These are phyloP conservation scores for Rosellinia necatrix DNA, from an alignment of 2,329 filamentous ascomycete species.

Conservation along the genomic window DNA sequence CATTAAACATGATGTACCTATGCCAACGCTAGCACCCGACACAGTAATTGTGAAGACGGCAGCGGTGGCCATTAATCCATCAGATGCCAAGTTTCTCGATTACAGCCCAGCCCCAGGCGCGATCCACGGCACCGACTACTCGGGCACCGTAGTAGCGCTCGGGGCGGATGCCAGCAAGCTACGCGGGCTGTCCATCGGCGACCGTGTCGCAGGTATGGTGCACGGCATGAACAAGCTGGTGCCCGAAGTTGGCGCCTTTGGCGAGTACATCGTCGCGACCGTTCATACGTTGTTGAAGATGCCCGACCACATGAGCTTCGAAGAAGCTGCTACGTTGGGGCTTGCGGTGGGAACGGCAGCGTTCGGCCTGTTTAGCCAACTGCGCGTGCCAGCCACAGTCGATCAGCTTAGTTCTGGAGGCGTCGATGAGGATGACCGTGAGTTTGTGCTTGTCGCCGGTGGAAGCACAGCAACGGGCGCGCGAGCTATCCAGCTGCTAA, in stretches of 20 bases:
- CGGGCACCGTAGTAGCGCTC: conserved; percentile 28
- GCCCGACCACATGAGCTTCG: conserved; percentile 39
- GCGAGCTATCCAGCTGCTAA: conserved; percentile 49
- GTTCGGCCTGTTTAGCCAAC: conserved; percentile 38
- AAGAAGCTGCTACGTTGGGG: conserved; percentile 40
- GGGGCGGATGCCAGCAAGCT: conserved; percentile 17
- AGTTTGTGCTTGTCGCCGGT: conserved; percentile 50
- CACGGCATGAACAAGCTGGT: conserved; percentile 16
- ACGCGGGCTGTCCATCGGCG: conserved; percentile 26
- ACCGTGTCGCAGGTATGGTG: conserved; percentile 21
- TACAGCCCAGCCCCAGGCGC: conserved; percentile 25
- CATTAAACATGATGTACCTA: too few relatives aligned
- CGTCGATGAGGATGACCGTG: background rate
- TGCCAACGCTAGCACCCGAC: too few relatives aligned
- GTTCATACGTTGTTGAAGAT: conserved; percentile 39
- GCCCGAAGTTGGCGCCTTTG: conserved; percentile 39
- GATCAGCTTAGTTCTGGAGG: conserved; percentile 15
- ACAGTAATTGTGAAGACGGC: too few relatives aligned
- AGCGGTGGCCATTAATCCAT: too few relatives aligned
- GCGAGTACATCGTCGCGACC: conserved; percentile 40
- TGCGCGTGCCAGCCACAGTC: conserved; percentile 36
- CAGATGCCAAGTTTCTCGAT: conserved; percentile 30
- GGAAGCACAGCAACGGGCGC: conserved; percentile 51
- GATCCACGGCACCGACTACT: conserved; percentile 28
- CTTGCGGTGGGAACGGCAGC: conserved; percentile 36